Evolutionary conservation across 2,329 filamentous ascomycete genomes (phyloP).

Genomic region (Elsinoe batatas): DNA sequence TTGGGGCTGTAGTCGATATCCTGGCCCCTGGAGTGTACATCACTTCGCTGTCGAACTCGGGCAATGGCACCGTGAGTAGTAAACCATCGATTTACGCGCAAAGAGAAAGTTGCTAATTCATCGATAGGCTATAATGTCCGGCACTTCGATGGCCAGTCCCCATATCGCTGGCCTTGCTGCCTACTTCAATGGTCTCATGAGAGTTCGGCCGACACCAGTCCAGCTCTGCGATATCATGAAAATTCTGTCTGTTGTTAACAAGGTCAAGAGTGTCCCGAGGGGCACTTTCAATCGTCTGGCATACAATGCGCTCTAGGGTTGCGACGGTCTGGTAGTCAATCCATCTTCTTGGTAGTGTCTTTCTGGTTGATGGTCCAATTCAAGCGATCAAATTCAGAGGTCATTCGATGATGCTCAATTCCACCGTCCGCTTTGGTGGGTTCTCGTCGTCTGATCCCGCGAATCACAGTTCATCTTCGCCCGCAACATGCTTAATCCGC

Average conservation of each 20-base stretch:
- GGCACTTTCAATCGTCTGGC: constrained; percentile 14
- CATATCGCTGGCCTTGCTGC: constrained; percentile 60
- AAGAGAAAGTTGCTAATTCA: too few species aligned
- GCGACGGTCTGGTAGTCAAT: too few species aligned
- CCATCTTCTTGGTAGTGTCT: too few species aligned
- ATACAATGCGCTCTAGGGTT: constrained; percentile 11
- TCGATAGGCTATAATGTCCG: constrained; percentile 36
- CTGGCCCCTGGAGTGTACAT: constrained; percentile 29
- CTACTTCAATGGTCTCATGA: constrained; percentile 33
- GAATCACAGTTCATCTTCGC: too few species aligned
- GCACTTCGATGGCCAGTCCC: constrained; percentile 57
- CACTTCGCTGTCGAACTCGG: constrained; percentile 19
- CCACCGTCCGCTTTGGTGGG: too few species aligned
- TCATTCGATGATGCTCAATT: too few species aligned
- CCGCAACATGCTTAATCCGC: neutral
- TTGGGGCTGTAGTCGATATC: constrained; percentile 29
- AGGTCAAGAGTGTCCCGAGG: neutral
- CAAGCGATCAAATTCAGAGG: too few species aligned
- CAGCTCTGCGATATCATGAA: constrained; percentile 13
- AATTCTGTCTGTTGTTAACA: constrained; percentile 10
- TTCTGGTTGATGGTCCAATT: too few species aligned
- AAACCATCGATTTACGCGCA: too few species aligned
- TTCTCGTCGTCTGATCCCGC: too few species aligned
- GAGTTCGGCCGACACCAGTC: neutral
- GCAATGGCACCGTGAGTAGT: constrained; percentile 17